Conservation (phyloP, 768 basidiomycete genomes). For the Porpolomopsis calyptriformis region DNA sequence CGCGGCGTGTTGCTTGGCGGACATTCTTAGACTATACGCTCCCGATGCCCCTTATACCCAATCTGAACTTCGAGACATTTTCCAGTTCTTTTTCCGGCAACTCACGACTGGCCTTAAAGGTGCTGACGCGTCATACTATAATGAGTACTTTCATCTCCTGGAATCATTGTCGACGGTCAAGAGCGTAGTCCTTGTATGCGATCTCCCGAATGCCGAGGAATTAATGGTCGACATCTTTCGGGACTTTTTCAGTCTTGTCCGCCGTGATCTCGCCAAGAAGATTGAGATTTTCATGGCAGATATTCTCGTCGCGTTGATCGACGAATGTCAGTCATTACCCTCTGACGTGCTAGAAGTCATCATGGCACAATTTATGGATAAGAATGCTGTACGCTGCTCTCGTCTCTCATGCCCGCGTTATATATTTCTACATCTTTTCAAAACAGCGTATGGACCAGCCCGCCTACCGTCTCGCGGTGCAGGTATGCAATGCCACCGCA, state of each 20-base stretch:
- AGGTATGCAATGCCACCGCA: conserved; percentile 73
- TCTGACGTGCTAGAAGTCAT: conserved; percentile 68
- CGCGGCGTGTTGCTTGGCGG: conserved; percentile 88
- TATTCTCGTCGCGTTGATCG: conserved; percentile 80
- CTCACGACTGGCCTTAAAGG: conserved; percentile 65
- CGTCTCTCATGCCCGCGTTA: not conserved
- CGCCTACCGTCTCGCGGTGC: conserved; percentile 71
- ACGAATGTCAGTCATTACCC: conserved; percentile 75
- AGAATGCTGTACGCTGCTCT: conserved; percentile 47
- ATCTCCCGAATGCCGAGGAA: conserved; percentile 79
- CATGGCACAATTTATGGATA: conserved; percentile 78
- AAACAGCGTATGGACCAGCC: conserved; percentile 58
- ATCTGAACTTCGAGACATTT: conserved; percentile 85
- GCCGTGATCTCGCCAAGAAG: conserved; percentile 64
- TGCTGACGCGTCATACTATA: conserved; percentile 74
- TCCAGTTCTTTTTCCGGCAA: conserved; percentile 91
- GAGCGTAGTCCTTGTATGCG: conserved; percentile 87
- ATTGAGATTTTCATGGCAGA: conserved; percentile 81
- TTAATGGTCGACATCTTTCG: conserved; percentile 76
- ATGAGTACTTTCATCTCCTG: conserved; percentile 90
- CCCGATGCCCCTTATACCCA: conserved; percentile 95
- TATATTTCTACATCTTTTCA: not conserved
- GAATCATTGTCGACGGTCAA: conserved; percentile 91
- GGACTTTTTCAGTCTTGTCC: conserved; percentile 70
- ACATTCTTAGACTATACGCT: conserved; percentile 86